phyloP scores from a whole-genome alignment of 495 filamentous ascomycete species.

The Aspergillus sclerotiicarbonarius region DNA sequence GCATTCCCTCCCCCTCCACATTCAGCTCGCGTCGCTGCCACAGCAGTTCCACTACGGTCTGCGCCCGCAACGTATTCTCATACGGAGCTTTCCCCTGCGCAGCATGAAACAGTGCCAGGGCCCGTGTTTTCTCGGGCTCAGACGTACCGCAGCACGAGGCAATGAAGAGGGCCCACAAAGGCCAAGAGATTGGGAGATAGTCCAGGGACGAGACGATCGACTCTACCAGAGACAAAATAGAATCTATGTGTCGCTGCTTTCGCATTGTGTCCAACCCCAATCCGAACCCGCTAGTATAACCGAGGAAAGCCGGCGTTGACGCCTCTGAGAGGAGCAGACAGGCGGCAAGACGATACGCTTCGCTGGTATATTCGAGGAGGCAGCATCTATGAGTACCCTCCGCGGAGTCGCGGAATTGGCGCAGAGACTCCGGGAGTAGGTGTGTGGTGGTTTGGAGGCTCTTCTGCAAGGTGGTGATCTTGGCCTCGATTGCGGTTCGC shows the following conservation, averaged over 20 bases:
- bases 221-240: neutral
- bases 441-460: neutral
- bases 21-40: conserved; percentile 2
- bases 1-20: neutral
- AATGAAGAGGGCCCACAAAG: conserved; percentile 9
- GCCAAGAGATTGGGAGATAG: conserved; percentile 8
- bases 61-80: conserved; percentile 3
- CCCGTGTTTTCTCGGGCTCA: neutral
- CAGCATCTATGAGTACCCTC: neutral
- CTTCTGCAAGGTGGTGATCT: neutral
- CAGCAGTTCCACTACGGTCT: neutral
- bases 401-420: neutral
- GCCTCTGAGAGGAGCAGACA: conserved; percentile 3
- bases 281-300: neutral
- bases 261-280: neutral
- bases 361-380: neutral
- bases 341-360: conserved; percentile 2
- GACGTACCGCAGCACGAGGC: conserved; percentile 4
- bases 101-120: conserved; percentile 1
- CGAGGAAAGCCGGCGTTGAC: neutral
- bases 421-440: neutral
- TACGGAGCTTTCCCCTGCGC: conserved; percentile 6
- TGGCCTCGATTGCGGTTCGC: neutral
- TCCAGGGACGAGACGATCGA: neutral
- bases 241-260: neutral